Conservation (phyloP, 371 early-diverging fungal species). For the Mucor circinelloides region DNA sequence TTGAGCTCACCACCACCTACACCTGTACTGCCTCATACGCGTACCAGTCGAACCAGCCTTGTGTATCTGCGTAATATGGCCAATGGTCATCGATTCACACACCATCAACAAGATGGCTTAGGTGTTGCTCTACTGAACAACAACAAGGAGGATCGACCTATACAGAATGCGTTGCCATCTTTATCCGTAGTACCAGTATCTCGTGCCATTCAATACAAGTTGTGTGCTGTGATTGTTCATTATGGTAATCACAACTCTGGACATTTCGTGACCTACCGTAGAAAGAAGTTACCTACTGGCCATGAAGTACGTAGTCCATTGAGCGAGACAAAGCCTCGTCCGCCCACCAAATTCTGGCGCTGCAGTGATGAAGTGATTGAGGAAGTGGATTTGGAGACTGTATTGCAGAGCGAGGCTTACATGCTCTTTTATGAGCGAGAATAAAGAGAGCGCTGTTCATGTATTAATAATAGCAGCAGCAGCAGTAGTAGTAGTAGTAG, state of each 20-base stretch:
- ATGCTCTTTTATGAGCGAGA: conserved; percentile 87
- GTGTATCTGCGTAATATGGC: conserved; percentile 56
- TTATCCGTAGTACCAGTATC: conserved; percentile 32
- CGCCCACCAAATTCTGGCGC: conserved; percentile 65
- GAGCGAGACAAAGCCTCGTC: conserved; percentile 38
- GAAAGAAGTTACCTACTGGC: conserved; percentile 60
- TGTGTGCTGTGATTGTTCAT: conserved; percentile 88
- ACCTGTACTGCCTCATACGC: conserved; percentile 28
- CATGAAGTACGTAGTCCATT: conserved; percentile 46
- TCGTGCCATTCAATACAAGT: conserved; percentile 60
- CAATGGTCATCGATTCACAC: conserved; percentile 40
- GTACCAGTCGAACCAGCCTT: conserved; percentile 44
- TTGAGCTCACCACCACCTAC: conserved; percentile 38
- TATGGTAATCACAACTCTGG: conserved; percentile 87
- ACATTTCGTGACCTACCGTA: conserved; percentile 91
- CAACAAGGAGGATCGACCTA: conserved; percentile 31
- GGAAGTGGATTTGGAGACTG: conserved; percentile 71
- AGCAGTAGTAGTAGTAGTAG: too few species aligned
- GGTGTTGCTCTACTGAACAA: conserved; percentile 31
- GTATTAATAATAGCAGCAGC: too few species aligned
- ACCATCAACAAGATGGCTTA: conserved; percentile 36
- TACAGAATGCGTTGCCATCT: conserved; percentile 46
- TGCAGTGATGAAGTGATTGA: conserved; percentile 92
- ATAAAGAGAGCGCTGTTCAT: too few species aligned
- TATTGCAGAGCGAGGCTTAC: conserved; percentile 75